Evolutionary conservation across 2,329 filamentous ascomycete species (phyloP), one percentile per base, ranked within the genome.

Genomic region (Exophiala bonariae): DNA sequence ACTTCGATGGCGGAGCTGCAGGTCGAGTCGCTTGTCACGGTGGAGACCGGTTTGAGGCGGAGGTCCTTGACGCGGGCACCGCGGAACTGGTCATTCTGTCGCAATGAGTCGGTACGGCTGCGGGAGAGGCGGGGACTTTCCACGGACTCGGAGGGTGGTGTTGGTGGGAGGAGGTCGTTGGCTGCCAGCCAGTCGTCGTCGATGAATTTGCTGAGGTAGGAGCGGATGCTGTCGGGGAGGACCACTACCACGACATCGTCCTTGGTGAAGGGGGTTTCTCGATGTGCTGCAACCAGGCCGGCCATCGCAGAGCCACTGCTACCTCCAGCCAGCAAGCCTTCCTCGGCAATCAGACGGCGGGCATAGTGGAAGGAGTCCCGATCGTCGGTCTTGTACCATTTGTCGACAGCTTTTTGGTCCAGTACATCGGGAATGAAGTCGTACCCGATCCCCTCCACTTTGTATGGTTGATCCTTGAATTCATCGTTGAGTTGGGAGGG

Each of bases 161-260:
- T 81, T 55, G 72, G 78, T 31, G 88, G 82, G 19, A 97, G 80
- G 18, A 99, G 87, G 66, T 92, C 86, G 72, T 99, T 99, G 55
- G 93, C 93, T 10, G 90, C 91, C 46, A 99, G 84, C 95, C 93
- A 99, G 75, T 97, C 93, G 65, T 99, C 95, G 66, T 99, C 93
- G 57, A 90, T 90, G 66, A 99, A 99, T 80, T 99, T 99, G 74
- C 87, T 92, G 19, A 99, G 82, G 69, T 99, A 99, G 71, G 89
- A 96, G 63, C 93, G 82, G 65, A 99, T 97, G 73, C 90, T 96
- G 69, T 99, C 93, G 1, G 93, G 95, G 14, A 96, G 77, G 43
- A 99, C 75, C 20, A 96, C 90, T 20, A 99, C 93, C 0, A 97
- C 82, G 1, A 90, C 82, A 63, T 99, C 91, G 47, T 87, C 87